Conservation (phyloP, 2,329 filamentous ascomycete species). For the Exserohilum rostratum region DNA sequence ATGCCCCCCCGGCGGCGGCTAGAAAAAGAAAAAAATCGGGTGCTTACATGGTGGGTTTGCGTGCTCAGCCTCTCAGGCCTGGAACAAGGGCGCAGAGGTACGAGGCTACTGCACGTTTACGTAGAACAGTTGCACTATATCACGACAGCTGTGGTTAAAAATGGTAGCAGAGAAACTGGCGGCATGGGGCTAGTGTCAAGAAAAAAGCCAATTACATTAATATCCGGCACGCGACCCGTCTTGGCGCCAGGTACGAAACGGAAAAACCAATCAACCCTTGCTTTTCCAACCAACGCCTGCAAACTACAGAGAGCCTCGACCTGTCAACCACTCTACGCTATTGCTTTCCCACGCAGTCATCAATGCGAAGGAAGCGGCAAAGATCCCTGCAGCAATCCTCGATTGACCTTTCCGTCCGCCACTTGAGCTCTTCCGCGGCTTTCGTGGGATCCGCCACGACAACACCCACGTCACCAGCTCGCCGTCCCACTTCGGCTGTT, state of each 20-base stretch:
- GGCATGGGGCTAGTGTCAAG: constrained; percentile 1
- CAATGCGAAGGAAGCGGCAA: neutral
- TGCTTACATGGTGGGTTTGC: no score
- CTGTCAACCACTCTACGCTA: neutral
- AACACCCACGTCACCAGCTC: no score
- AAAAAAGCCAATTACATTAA: neutral
- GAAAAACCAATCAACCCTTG: neutral
- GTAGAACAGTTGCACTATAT: neutral
- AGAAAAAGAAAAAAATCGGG: neutral
- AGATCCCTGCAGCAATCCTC: no score
- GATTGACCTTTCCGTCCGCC: no score
- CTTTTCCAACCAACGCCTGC: neutral
- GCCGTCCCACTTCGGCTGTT: no score
- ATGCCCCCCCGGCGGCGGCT: neutral
- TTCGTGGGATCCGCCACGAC: no score
- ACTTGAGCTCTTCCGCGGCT: no score
- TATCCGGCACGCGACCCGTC: neutral
- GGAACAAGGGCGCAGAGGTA: neutral
- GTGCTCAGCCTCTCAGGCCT: neutral
- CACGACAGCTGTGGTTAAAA: neutral
- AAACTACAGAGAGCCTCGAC: neutral
- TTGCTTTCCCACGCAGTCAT: neutral
- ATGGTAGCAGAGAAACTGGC: neutral
- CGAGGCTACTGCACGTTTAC: neutral
- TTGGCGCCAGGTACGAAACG: neutral